These are phyloP conservation scores for Pseudogymnoascus sp. DNA, from an alignment of 2,329 filamentous ascomycete species.

Conservation along the genomic window DNA sequence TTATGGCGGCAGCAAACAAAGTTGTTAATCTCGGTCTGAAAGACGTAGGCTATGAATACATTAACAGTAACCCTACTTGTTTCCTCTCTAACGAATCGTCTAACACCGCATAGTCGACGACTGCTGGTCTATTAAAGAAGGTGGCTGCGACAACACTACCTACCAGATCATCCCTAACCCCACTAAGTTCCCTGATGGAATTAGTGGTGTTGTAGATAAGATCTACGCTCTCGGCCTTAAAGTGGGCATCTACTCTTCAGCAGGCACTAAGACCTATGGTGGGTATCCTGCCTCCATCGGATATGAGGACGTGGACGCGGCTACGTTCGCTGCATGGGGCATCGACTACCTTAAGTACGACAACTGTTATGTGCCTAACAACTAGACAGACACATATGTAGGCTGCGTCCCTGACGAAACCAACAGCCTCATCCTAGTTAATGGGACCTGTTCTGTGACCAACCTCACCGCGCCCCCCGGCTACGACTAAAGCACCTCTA, in stretches of 20 bases:
- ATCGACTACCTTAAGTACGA: constrained; percentile 56
- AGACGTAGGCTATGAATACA: constrained; percentile 48
- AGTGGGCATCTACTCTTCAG: constrained; percentile 56
- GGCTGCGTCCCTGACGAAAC: constrained; percentile 34
- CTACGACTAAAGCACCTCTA: constrained; percentile 45
- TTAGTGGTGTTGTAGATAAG: constrained; percentile 45
- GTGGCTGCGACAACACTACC: constrained; percentile 35
- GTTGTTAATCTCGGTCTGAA: constrained; percentile 42
- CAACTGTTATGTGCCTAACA: constrained; percentile 40
- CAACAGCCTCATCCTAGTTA: constrained; percentile 26
- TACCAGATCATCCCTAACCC: constrained; percentile 41
- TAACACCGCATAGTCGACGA: constrained; percentile 42
- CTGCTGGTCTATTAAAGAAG: constrained; percentile 47
- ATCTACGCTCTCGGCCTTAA: constrained; percentile 54
- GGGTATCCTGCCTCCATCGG: constrained; percentile 48
- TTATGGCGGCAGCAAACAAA: constrained; percentile 39
- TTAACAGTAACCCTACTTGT: constrained; percentile 36
- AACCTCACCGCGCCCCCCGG: constrained; percentile 34
- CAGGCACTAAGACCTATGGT: constrained; percentile 32
- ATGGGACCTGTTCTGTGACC: constrained; percentile 37
- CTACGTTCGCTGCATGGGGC: constrained; percentile 51
- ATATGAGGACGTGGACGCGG: constrained; percentile 51
- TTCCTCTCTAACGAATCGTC: neutral
- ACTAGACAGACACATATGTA: constrained; percentile 34
- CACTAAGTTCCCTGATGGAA: constrained; percentile 51